phyloP scores from a whole-genome alignment of 2,329 filamentous ascomycete species.

The Talaromyces rugulosus region DNA sequence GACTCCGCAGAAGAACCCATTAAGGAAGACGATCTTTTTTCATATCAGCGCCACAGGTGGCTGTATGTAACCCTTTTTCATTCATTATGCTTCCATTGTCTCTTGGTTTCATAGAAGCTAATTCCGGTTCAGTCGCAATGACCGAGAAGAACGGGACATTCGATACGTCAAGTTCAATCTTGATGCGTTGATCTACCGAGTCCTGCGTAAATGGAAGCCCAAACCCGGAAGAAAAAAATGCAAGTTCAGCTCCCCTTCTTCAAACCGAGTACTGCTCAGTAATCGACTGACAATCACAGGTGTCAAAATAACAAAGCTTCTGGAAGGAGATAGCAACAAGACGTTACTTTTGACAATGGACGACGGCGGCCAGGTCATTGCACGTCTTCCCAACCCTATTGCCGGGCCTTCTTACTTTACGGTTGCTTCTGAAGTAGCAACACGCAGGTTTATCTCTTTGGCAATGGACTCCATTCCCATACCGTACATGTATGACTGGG shows the following conservation, averaged over 20 bases:
- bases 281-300: conserved; percentile 5
- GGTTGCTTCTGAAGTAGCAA: conserved; percentile 23
- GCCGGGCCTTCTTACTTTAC: conserved; percentile 19
- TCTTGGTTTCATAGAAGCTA: conserved; percentile 3
- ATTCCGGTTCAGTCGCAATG: conserved; percentile 18
- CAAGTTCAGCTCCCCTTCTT: background rate
- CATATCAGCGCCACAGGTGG: conserved; percentile 25
- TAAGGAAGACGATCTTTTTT: conserved; percentile 21
- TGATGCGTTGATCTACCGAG: conserved; percentile 18
- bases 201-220: conserved; percentile 1
- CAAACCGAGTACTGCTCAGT: background rate
- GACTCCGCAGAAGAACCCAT: conserved; percentile 14
- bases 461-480: conserved; percentile 25
- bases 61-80: conserved; percentile 13
- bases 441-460: conserved; percentile 17
- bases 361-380: conserved; percentile 17
- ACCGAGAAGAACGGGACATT: conserved; percentile 21
- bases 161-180: conserved; percentile 26
- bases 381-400: conserved; percentile 17
- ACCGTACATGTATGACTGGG: conserved; percentile 32
- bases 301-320: conserved; percentile 19
- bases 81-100: background rate
- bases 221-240: conserved; percentile 1
- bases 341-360: conserved; percentile 22
- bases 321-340: conserved; percentile 25